Evolutionary conservation across 805 yeast species (phyloP).

Genomic region (Myxozyma nipponensis): DNA sequence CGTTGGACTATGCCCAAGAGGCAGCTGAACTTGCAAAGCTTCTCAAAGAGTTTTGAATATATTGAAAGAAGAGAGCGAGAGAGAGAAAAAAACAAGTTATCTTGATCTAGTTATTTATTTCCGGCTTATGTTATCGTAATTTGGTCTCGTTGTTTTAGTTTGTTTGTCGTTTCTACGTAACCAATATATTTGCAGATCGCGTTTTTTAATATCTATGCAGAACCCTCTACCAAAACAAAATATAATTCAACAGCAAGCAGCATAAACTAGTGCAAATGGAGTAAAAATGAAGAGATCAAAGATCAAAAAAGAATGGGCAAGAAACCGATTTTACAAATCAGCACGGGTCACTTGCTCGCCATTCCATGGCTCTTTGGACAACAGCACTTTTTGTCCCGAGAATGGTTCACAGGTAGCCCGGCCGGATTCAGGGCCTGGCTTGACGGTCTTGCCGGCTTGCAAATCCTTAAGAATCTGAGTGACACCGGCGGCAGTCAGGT

Average conservation of each 20-base stretch:
- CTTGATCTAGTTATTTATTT: not conserved
- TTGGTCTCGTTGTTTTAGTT: not conserved
- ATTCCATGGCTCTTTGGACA: conserved; percentile 60
- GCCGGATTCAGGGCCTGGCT: conserved; percentile 66
- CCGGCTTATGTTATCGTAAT: conserved; percentile 1
- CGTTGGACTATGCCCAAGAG: conserved; percentile 36
- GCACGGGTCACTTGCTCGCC: conserved; percentile 67
- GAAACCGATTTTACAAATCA: conserved; percentile 47
- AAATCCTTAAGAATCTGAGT: conserved; percentile 58
- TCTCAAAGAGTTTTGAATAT: conserved; percentile 23
- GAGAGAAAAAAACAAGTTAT: not conserved
- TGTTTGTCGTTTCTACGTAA: not conserved
- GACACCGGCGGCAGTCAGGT: conserved; percentile 65
- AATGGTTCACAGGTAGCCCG: conserved; percentile 68
- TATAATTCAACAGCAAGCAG: not conserved
- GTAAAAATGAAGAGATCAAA: not conserved
- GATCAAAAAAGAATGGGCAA: conserved; percentile 1
- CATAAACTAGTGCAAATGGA: not conserved
- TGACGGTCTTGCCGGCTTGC: conserved; percentile 57
- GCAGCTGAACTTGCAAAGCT: conserved; percentile 26
- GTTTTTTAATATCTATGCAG: not conserved
- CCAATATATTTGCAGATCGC: not conserved
- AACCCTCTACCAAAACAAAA: conserved; percentile 1
- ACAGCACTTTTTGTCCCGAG: conserved; percentile 62
- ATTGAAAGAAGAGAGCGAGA: not conserved